Conservation (phyloP, 106 monocot genomes). For the Dioscorea alata region DNA sequence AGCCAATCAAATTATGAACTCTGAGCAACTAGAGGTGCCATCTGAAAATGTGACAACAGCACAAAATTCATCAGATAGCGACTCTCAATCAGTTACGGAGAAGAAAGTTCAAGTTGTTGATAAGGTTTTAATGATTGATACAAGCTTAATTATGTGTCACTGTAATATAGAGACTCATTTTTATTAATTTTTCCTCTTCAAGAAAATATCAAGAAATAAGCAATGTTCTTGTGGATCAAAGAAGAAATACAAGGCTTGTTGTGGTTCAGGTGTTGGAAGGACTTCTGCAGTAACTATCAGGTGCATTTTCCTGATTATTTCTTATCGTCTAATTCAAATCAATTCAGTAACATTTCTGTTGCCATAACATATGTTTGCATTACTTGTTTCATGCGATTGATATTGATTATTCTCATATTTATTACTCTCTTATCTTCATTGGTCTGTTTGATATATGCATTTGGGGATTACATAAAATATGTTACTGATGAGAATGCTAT, state of each 20-base stretch:
- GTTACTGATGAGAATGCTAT: no score
- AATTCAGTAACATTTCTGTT: no score
- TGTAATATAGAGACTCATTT: no score
- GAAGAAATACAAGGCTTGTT: slow-evolving; percentile 36
- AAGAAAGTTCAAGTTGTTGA: slow-evolving; percentile 6
- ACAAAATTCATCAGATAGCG: background rate
- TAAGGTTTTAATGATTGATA: slow-evolving; percentile 16
- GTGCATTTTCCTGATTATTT: slow-evolving; percentile 1
- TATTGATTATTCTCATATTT: no score
- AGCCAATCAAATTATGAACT: slow-evolving; percentile 15
- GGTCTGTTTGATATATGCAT: no score
- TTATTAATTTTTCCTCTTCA: background rate
- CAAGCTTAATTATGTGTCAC: background rate
- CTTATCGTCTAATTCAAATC: no score
- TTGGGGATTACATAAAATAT: no score
- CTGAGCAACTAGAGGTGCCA: slow-evolving; percentile 1
- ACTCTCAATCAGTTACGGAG: slow-evolving; percentile 1
- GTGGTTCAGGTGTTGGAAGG: slow-evolving; percentile 20
- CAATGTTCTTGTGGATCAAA: slow-evolving; percentile 34
- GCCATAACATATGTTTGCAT: no score
- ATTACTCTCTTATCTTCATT: no score
- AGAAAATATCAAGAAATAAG: slow-evolving; percentile 27
- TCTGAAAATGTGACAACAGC: slow-evolving; percentile 1
- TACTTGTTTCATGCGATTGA: no score
- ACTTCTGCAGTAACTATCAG: slow-evolving; percentile 1